Conservation (phyloP, 352 stramenopile genomes). For the Phytophthora hybrid region DNA sequence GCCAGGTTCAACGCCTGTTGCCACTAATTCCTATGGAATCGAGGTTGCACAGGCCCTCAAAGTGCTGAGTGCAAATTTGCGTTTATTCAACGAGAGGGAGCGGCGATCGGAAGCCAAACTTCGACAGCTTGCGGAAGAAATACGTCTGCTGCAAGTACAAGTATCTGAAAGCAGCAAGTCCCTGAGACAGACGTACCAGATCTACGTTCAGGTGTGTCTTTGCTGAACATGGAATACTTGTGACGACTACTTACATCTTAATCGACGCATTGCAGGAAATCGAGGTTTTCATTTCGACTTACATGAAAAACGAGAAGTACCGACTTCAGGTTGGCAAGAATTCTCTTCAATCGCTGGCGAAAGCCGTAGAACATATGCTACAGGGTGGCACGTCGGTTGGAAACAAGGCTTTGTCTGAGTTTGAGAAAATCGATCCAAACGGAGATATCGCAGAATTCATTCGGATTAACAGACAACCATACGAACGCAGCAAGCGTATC, state of each 20-base stretch:
- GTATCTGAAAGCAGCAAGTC: constrained; percentile 44
- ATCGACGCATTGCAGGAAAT: constrained; percentile 57
- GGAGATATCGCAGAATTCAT: constrained; percentile 79
- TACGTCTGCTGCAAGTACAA: constrained; percentile 45
- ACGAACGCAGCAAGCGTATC: constrained; percentile 55
- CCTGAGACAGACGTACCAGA: constrained; percentile 55
- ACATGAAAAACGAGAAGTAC: constrained; percentile 91
- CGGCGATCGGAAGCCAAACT: constrained; percentile 53
- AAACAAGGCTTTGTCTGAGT: constrained; percentile 45
- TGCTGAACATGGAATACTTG: background rate
- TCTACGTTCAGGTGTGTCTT: constrained; percentile 67
- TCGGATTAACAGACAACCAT: constrained; percentile 51
- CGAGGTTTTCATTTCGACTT: constrained; percentile 75
- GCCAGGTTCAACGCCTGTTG: constrained; percentile 30
- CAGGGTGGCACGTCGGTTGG: constrained; percentile 46
- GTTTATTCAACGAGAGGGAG: constrained; percentile 48
- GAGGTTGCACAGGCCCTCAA: constrained; percentile 40
- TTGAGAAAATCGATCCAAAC: constrained; percentile 65
- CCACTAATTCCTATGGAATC: constrained; percentile 33
- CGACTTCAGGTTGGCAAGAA: constrained; percentile 85
- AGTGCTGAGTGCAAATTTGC: constrained; percentile 38
- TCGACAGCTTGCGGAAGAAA: constrained; percentile 58
- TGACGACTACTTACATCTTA: background rate
- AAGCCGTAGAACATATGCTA: constrained; percentile 76
- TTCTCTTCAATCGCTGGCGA: constrained; percentile 71